Conservation (phyloP, 2,329 filamentous ascomycete genomes). For the Neofusicoccum laricinum region DNA sequence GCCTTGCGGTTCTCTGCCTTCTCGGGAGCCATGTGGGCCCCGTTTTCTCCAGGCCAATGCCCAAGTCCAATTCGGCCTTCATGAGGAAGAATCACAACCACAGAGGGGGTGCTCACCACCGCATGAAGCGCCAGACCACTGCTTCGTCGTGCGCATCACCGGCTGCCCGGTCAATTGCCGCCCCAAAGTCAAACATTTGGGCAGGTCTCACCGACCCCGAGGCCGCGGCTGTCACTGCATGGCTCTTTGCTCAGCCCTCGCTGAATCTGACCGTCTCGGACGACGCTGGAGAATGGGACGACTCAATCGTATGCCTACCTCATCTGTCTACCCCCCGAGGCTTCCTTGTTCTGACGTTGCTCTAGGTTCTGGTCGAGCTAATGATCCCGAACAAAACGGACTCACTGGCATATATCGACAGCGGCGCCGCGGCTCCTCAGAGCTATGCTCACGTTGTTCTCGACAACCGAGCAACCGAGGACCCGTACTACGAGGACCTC, state of each 20-base stretch:
- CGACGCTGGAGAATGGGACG: slow-evolving; percentile 37
- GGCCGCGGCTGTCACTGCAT: slow-evolving; percentile 37
- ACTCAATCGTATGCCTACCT: slow-evolving; percentile 23
- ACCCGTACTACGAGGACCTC: slow-evolving; percentile 43
- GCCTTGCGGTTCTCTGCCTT: not conserved
- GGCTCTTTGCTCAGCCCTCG: slow-evolving; percentile 40
- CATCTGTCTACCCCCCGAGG: slow-evolving; percentile 21
- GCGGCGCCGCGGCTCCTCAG: slow-evolving; percentile 32
- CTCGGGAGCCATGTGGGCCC: not conserved
- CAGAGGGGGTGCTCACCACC: not conserved
- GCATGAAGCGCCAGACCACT: not conserved
- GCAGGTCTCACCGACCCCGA: slow-evolving; percentile 37
- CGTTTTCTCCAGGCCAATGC: not conserved
- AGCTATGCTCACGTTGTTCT: slow-evolving; percentile 47
- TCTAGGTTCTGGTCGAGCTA: slow-evolving; percentile 31
- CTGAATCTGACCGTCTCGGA: slow-evolving; percentile 40
- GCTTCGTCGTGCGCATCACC: not conserved
- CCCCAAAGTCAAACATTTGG: slow-evolving; percentile 46
- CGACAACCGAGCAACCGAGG: slow-evolving; percentile 30
- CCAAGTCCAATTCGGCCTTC: not conserved
- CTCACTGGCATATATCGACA: slow-evolving; percentile 45
- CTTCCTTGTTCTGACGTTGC: not conserved
- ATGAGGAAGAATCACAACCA: not conserved
- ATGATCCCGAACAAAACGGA: slow-evolving; percentile 52
- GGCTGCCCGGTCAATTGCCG: slow-evolving; percentile 19